Evolutionary conservation across 495 filamentous ascomycete species (phyloP), one percentile per base, ranked within the genome.

Genomic region (Apiosordaria backusii): DNA sequence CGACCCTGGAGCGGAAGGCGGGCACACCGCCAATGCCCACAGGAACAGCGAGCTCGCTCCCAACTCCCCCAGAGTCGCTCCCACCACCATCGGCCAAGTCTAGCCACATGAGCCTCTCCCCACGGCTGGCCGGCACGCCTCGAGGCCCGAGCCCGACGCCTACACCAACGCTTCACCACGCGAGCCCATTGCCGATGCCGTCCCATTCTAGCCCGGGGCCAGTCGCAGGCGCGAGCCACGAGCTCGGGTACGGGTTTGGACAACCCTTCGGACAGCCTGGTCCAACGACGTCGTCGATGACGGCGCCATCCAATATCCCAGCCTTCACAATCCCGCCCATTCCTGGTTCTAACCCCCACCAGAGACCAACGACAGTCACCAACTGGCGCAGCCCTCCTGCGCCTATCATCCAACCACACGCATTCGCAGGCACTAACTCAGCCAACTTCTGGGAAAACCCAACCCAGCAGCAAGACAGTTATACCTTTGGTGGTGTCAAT

Each of bases 341-440:
- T 1, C 72, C 74, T 1, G 21, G 59, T 4, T 25, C 57, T 24
- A 50, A 62, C 0, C 16, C 52, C 6, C 55, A 40, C 15, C 59
- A 29, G n/a, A 74, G 75, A 50, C 72, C 75, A 21, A 63, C 79
- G 6, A 78, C 79, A 10, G 71, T 76, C 9, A 73, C 76, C 5
- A 75, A 80, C 65, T 83, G 80, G 80, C 78, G 45, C 70, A 75
- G 71, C 52, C 75, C 84, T 0, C 85, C 85, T 4, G 83, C 83
- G 5, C 77, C 81, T 1, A 82, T 87, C 78, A 68, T 84, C 75
- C 65, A 85, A 70, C 65, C 79, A 72, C 68, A 84, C 73, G 60
- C 67, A 23, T 73, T 71, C 52, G 63, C 63, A n/a, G 61, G 66
- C 45, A 35, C 22, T 3, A 62, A 50, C 53, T 26, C 52, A 13